Evolutionary conservation across 768 basidiomycete genomes (phyloP).

Genomic region (Sistotremastrum suecicum): DNA sequence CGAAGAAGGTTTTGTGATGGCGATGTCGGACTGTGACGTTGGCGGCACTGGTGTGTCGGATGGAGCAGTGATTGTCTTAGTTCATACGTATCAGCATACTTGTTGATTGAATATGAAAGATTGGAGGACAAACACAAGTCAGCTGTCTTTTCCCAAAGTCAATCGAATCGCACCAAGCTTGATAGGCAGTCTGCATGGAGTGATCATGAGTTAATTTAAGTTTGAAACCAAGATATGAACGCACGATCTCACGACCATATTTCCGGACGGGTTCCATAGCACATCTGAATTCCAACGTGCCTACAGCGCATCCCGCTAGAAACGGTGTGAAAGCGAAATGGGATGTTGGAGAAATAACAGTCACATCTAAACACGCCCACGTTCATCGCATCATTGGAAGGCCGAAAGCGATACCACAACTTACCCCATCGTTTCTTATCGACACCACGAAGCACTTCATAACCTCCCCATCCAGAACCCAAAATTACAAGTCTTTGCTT

Average conservation of each 20-base stretch:
- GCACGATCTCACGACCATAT: slow-evolving; percentile 14
- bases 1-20: slow-evolving; percentile 10
- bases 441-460: slow-evolving; percentile 48
- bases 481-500: slow-evolving; percentile 45
- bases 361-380: slow-evolving; percentile 34
- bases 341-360: slow-evolving; percentile 48
- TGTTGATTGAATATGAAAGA: slow-evolving; percentile 23
- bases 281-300: slow-evolving; percentile 71
- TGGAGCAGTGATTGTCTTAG: slow-evolving; percentile 11
- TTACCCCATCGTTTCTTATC: slow-evolving; percentile 63
- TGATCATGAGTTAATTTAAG: background rate
- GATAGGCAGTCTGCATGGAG: slow-evolving; percentile 37
- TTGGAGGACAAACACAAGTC: slow-evolving; percentile 36
- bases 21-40: background rate
- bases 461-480: slow-evolving; percentile 72
- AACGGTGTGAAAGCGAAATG: slow-evolving; percentile 46
- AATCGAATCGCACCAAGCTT: slow-evolving; percentile 66
- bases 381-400: background rate
- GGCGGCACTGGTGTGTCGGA: slow-evolving; percentile 6
- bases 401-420: slow-evolving; percentile 8
- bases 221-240: slow-evolving; percentile 4
- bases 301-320: slow-evolving; percentile 42
- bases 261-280: slow-evolving; percentile 53
- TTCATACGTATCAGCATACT: slow-evolving; percentile 9
- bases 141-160: slow-evolving; percentile 5